These are phyloP conservation scores for Solanum phureja DNA, from an alignment of 257 asterid species.

Conservation along the genomic window DNA sequence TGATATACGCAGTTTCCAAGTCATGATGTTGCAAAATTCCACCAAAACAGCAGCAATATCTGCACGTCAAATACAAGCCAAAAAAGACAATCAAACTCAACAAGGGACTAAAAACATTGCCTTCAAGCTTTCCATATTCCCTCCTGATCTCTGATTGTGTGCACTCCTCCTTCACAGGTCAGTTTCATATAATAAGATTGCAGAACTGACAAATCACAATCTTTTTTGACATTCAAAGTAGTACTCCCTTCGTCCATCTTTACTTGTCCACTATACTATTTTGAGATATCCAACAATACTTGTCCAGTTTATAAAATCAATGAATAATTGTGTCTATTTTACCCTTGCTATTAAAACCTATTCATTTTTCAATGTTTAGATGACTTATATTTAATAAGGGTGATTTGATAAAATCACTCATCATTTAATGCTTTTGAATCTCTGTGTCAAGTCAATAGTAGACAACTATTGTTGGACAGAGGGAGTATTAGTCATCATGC, in stretches of 20 bases:
- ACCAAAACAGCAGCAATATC: slow-evolving; percentile 6
- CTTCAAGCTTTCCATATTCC: neutral
- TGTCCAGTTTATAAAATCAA: neutral
- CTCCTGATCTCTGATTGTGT: neutral
- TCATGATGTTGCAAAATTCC: slow-evolving; percentile 9
- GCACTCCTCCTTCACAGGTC: neutral
- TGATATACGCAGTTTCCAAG: slow-evolving; percentile 17
- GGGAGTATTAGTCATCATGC: neutral
- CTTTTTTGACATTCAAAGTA: neutral
- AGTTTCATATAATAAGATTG: neutral
- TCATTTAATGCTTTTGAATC: neutral
- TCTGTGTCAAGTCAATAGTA: neutral
- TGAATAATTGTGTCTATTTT: neutral
- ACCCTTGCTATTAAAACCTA: neutral
- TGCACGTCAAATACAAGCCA: slow-evolving; percentile 11
- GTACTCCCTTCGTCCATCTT: neutral
- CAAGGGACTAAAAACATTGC: neutral
- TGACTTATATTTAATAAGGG: too few relatives aligned
- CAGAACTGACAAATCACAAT: neutral
- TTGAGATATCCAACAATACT: neutral
- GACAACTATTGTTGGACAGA: neutral
- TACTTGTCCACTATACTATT: neutral
- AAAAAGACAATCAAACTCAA: neutral
- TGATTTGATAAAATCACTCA: neutral
- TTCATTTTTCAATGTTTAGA: neutral